Percentiles rank a stretch among this genome's conserved stretches.
These are phyloP conservation scores for Xylaria longipes DNA, from an alignment of 495 filamentous ascomycete genomes.

Conservation along the genomic window DNA sequence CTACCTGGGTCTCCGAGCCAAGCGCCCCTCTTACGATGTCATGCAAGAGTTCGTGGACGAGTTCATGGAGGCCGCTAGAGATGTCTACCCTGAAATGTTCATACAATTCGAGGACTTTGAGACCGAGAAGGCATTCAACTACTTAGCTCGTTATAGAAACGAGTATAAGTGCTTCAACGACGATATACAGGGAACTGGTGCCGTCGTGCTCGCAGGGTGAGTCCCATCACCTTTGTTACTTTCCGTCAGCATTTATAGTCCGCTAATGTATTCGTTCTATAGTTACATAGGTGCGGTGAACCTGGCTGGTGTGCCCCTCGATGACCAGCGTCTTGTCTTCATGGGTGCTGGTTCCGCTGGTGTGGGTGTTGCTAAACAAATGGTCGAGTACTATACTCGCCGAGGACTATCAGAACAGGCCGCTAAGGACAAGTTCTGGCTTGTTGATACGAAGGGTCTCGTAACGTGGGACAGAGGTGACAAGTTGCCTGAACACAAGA, in stretches of 20 bases:
- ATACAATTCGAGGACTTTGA: slow-evolving; percentile 99
- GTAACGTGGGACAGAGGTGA: slow-evolving; percentile 94
- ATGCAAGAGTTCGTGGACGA: slow-evolving; percentile 96
- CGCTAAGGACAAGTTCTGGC: slow-evolving; percentile 90
- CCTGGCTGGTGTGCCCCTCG: slow-evolving; percentile 80
- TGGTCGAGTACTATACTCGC: slow-evolving; percentile 93
- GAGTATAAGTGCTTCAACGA: slow-evolving; percentile 97
- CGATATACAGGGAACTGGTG: slow-evolving; percentile 97
- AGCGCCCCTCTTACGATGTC: slow-evolving; percentile 79
- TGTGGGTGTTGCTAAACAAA: slow-evolving; percentile 95
- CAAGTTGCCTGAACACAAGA: slow-evolving; percentile 93
- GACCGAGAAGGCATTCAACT: slow-evolving; percentile 88
- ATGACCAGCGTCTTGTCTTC: slow-evolving; percentile 94
- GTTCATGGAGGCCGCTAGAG: slow-evolving; percentile 89
- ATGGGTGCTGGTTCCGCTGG: slow-evolving; percentile 94
- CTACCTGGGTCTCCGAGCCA: slow-evolving; percentile 86
- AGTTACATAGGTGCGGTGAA: slow-evolving; percentile 92
- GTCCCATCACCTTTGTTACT: slow-evolving; percentile 25
- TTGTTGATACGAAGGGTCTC: slow-evolving; percentile 95
- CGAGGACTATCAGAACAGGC: slow-evolving; percentile 92
- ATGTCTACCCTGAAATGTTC: slow-evolving; percentile 89
- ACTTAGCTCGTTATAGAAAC: slow-evolving; percentile 85
- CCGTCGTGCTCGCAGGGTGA: slow-evolving; percentile 87
- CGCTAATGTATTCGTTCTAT: slow-evolving; percentile 29
- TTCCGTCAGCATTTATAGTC: neutral